Conservation (phyloP, 2,329 filamentous ascomycete genomes). For the Cryphonectria naterciae region DNA sequence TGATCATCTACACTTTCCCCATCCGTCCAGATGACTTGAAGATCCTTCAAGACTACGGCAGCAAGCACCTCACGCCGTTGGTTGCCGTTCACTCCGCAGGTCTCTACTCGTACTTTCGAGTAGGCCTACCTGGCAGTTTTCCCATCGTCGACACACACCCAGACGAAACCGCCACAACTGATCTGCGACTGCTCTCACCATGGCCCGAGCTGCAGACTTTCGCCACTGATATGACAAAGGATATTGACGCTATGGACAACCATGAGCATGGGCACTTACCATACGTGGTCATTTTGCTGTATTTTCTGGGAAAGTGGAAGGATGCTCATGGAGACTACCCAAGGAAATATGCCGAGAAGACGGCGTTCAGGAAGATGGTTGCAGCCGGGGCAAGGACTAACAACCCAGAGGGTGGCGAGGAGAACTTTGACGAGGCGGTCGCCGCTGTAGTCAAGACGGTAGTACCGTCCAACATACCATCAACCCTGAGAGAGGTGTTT, state of each 20-base stretch:
- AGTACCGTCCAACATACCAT: slow-evolving; percentile 67
- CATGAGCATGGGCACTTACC: slow-evolving; percentile 92
- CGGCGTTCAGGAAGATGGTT: slow-evolving; percentile 75
- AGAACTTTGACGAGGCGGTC: slow-evolving; percentile 94
- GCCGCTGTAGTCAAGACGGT: slow-evolving; percentile 88
- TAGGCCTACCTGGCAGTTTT: slow-evolving; percentile 76
- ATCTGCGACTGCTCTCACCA: slow-evolving; percentile 80
- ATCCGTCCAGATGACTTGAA: slow-evolving; percentile 49
- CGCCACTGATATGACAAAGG: slow-evolving; percentile 65
- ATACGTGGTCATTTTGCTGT: slow-evolving; percentile 79
- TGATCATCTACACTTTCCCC: slow-evolving; percentile 60
- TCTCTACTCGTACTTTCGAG: slow-evolving; percentile 88
- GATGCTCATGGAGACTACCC: slow-evolving; percentile 70
- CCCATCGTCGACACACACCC: slow-evolving; percentile 96
- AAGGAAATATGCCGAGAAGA: slow-evolving; percentile 81
- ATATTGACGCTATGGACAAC: slow-evolving; percentile 71
- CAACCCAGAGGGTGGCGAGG: slow-evolving; percentile 84
- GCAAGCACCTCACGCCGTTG: slow-evolving; percentile 68
- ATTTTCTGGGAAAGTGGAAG: slow-evolving; percentile 85
- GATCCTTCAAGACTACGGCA: slow-evolving; percentile 52
- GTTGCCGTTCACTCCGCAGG: slow-evolving; percentile 87
- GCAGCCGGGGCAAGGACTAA: slow-evolving; percentile 68
- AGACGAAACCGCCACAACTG: slow-evolving; percentile 80
- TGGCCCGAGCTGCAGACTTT: slow-evolving; percentile 82
- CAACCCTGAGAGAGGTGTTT: slow-evolving; percentile 77